A percentile compares a stretch with the other conserved stretches of the same genome.
phyloP scores from a whole-genome alignment of 2,329 filamentous ascomycete species.

The Onygenales sp. region DNA sequence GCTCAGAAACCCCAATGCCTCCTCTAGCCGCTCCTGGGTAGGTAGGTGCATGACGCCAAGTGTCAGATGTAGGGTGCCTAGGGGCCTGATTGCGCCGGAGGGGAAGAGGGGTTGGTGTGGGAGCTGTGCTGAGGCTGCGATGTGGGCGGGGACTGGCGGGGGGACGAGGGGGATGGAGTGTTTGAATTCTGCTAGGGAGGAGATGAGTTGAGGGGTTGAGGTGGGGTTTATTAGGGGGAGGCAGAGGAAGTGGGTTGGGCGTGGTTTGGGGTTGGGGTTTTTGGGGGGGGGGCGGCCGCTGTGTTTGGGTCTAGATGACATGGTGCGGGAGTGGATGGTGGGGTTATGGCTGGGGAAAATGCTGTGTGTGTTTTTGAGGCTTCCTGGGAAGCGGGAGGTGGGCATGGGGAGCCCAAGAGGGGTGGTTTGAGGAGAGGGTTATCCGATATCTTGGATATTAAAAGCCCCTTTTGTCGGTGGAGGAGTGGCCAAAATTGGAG shows the following conservation, averaged over 20 bases:
- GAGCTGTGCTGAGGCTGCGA: constrained; percentile 20
- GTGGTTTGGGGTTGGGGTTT: constrained; percentile 13
- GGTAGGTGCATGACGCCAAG: constrained; percentile 74
- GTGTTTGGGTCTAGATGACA: constrained; percentile 1
- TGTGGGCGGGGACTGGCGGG: constrained; percentile 5
- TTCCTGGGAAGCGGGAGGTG: background rate
- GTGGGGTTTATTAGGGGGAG: constrained; percentile 52
- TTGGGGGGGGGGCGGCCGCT: background rate
- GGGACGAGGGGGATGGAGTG: constrained; percentile 39
- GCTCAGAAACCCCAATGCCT: constrained; percentile 37
- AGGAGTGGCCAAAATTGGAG: too few relatives aligned
- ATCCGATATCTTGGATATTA: background rate
- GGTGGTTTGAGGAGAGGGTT: background rate
- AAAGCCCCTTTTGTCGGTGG: too few relatives aligned
- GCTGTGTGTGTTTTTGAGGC: background rate
- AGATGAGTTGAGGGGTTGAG: constrained; percentile 57
- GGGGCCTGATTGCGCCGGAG: constrained; percentile 58
- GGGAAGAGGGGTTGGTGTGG: constrained; percentile 44
- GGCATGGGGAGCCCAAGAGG: background rate
- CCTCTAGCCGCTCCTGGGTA: constrained; percentile 38
- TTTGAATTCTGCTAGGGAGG: constrained; percentile 52
- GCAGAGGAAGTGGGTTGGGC: constrained; percentile 38
- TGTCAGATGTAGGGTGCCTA: constrained; percentile 76
- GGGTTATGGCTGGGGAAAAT: background rate
- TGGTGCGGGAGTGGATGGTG: background rate